Base-by-base conservation (phyloP, 1,284 basidiomycete genomes). In the Trametes versicolor region DNA sequence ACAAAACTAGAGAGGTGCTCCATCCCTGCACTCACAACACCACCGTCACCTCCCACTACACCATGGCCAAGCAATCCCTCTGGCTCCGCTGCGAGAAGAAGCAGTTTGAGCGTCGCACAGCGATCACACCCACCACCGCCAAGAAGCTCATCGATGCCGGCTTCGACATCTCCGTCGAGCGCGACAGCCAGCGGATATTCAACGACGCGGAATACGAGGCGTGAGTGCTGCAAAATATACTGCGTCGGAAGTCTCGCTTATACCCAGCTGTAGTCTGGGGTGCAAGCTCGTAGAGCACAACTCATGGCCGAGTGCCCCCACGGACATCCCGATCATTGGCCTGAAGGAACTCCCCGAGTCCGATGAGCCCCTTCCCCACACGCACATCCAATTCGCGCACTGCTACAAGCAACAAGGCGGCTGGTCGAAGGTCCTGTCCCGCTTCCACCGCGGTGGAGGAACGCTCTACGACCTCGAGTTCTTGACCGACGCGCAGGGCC, bases 381-480 rank as follows among this genome's bases (percentile, higher is more conserved):
- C 94, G 10, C 98, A 99, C 81, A 97, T 99, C 78, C 97, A 99
- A 77, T 99, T 99, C 73, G 97, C 97, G 2, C 98, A 99, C 80
- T 99, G 97, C 81, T 99, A 96, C 87, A 99, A 99, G 83, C 83
- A 90, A 57, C 98, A 99, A 79, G 95, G 86, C 1, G 98, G 98
- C 45, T 99, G 98, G 97, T 86, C 89, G 19, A 84, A 90, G 56
- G 90, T 99, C 32, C 89, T 99, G 48, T 84, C 88, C 34, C 93
- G 98, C 49, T 99, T 99, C 85, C 84, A 89, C 77, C 85, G 87
- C 64, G 98, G 97, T 29, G 85, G 88, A 39, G 97, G 97, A 27
- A 93, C 90, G 41, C 84, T 99, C 51, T 99, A 99, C 82, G 98
- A 99, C 79, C 85, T 99, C 67, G 98, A 99, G 81, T 99, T 99